A percentile compares a stretch with the other conserved stretches of the same genome.
phyloP scores from a whole-genome alignment of 140 eudicot species.

The Stevia rebaudiana region DNA sequence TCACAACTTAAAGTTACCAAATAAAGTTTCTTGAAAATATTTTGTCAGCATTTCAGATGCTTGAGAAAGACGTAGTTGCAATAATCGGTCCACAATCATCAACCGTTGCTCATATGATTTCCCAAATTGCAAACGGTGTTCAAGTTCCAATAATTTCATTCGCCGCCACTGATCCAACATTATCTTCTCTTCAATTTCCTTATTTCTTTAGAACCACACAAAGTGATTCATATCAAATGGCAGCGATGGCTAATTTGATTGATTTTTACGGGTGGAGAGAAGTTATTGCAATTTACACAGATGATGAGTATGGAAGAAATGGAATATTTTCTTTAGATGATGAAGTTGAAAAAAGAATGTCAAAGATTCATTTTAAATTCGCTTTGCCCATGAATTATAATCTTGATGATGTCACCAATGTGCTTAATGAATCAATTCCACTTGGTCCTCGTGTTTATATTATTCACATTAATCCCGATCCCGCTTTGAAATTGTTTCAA shows the following conservation, averaged over 20 bases:
- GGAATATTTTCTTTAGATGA: constrained; percentile 47
- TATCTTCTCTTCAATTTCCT: constrained; percentile 67
- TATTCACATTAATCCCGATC: constrained; percentile 52
- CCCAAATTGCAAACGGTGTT: constrained; percentile 50
- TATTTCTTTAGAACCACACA: constrained; percentile 61
- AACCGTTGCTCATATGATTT: constrained; percentile 49
- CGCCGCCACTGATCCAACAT: constrained; percentile 61
- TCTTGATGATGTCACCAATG: constrained; percentile 29
- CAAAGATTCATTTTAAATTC: constrained; percentile 51
- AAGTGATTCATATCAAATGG: constrained; percentile 57
- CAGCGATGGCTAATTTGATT: constrained; percentile 65
- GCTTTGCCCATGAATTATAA: constrained; percentile 43
- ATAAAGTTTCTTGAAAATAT: constrained; percentile 20
- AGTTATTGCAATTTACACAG: constrained; percentile 56
- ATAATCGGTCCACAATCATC: constrained; percentile 77
- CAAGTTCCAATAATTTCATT: constrained; percentile 58
- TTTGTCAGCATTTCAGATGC: constrained; percentile 62
- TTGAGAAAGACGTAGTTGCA: constrained; percentile 56
- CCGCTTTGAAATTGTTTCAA: constrained; percentile 32
- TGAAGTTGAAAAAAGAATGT: constrained; percentile 41
- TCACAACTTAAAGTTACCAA: neutral
- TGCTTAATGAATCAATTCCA: constrained; percentile 43
- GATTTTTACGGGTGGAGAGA: constrained; percentile 55
- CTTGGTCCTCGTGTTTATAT: constrained; percentile 61
- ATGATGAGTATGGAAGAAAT: constrained; percentile 60